Conservation (phyloP, 495 filamentous ascomycete species). For the Parathielavia hyrcaniae region DNA sequence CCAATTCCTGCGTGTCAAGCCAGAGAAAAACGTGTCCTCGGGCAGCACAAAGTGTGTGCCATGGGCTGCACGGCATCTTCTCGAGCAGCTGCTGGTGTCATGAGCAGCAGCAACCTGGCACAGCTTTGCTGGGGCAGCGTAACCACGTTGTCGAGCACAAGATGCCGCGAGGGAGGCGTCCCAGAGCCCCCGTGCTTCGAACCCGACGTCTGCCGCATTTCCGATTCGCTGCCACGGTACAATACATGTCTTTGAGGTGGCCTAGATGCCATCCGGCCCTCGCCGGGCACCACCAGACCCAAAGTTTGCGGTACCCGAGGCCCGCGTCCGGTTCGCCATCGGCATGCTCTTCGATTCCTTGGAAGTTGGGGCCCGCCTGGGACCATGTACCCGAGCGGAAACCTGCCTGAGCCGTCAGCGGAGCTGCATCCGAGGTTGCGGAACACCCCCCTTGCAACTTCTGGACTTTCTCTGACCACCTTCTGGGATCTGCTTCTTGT, state of each 20-base stretch:
- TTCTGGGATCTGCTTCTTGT: background rate
- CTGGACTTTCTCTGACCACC: background rate
- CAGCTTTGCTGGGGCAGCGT: background rate
- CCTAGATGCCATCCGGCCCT: slow-evolving; percentile 8
- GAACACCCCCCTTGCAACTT: background rate
- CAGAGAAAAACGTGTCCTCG: slow-evolving; percentile 17
- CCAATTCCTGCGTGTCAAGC: background rate
- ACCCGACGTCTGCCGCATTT: slow-evolving; percentile 4
- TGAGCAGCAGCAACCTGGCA: background rate
- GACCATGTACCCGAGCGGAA: slow-evolving; percentile 3
- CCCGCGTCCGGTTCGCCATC: slow-evolving; percentile 7
- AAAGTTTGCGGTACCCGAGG: slow-evolving; percentile 7
- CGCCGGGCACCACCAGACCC: slow-evolving; percentile 2
- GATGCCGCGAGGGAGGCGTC: background rate
- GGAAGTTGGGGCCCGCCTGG: background rate
- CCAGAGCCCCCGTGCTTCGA: background rate
- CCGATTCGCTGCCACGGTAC: slow-evolving; percentile 2
- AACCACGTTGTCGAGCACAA: background rate
- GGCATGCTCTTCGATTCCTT: slow-evolving; percentile 8
- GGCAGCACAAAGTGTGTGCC: background rate
- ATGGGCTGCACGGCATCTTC: slow-evolving; percentile 5
- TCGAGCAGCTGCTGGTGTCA: background rate
- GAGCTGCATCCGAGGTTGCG: slow-evolving; percentile 9
- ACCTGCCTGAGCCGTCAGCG: slow-evolving; percentile 10
- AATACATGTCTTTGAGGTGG: background rate